Evolutionary conservation across 2,329 filamentous ascomycete genomes (phyloP).

Genomic region (Phaeosphaeria sp.): DNA sequence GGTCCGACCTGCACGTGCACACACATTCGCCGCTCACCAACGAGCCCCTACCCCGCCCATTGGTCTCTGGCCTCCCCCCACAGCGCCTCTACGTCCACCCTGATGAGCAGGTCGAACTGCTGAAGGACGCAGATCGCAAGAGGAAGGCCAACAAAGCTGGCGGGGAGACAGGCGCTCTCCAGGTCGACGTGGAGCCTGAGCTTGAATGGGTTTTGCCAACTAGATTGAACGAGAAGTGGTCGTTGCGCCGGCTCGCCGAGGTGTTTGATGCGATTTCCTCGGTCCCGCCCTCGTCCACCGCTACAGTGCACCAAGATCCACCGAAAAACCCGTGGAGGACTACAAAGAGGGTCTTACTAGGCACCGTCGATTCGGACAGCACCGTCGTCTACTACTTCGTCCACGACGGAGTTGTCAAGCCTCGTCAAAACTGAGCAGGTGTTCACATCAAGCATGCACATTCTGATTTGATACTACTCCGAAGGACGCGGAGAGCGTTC

Average conservation of each 20-base stretch:
- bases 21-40: conserved; percentile 52
- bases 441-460: background rate
- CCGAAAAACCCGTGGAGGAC: conserved; percentile 51
- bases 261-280: conserved; percentile 67
- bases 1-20: conserved; percentile 67
- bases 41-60: conserved; percentile 60
- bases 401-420: conserved; percentile 87
- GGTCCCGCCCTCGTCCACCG: conserved; percentile 50
- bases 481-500: background rate
- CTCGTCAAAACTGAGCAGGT: conserved; percentile 72
- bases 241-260: conserved; percentile 67
- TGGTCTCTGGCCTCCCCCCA: conserved; percentile 77
- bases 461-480: background rate
- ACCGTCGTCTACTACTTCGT: conserved; percentile 85
- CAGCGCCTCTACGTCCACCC: conserved; percentile 78
- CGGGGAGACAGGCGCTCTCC: conserved; percentile 48
- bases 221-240: conserved; percentile 76
- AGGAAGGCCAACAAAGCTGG: conserved; percentile 48
- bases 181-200: conserved; percentile 51
- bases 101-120: conserved; percentile 78
- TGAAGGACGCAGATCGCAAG: conserved; percentile 63
- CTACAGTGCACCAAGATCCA: conserved; percentile 9
- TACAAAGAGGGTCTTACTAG: conserved; percentile 74
- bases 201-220: conserved; percentile 79
- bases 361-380: conserved; percentile 78